Percentiles rank a stretch among this genome's conserved stretches.
Conservation (phyloP, 2,329 filamentous ascomycete genomes). For the Fusarium foetens region DNA sequence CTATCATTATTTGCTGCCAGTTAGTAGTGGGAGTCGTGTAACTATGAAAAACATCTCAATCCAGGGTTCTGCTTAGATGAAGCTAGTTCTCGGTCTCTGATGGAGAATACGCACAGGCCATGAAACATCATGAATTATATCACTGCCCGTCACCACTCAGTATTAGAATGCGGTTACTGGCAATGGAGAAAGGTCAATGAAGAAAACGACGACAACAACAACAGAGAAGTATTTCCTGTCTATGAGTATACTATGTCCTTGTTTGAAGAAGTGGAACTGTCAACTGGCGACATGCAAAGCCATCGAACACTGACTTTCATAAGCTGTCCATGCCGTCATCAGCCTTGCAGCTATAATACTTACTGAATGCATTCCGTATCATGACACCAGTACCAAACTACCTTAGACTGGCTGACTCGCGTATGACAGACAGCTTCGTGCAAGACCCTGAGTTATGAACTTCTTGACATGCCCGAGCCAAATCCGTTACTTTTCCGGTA, state of each 20-base stretch:
- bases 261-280: background rate
- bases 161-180: no score
- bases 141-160: background rate
- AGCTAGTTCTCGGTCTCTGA: background rate
- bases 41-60: background rate
- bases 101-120: slow-evolving; percentile 1
- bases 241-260: background rate
- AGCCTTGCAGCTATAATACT: background rate
- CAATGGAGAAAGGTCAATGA: background rate
- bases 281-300: background rate
- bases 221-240: no score
- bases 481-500: slow-evolving; percentile 19
- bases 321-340: slow-evolving; percentile 10
- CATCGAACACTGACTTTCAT: background rate
- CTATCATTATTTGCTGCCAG: background rate
- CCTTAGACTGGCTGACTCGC: background rate
- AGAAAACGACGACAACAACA: background rate
- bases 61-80: background rate
- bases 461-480: slow-evolving; percentile 8
- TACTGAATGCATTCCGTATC: background rate
- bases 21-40: background rate
- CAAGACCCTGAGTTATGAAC: background rate
- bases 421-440: slow-evolving; percentile 1
- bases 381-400: background rate
- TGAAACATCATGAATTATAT: background rate